phyloP scores from a whole-genome alignment of 176 grass and related monocot genomes.

The Hsuehochloa calcarea region DNA sequence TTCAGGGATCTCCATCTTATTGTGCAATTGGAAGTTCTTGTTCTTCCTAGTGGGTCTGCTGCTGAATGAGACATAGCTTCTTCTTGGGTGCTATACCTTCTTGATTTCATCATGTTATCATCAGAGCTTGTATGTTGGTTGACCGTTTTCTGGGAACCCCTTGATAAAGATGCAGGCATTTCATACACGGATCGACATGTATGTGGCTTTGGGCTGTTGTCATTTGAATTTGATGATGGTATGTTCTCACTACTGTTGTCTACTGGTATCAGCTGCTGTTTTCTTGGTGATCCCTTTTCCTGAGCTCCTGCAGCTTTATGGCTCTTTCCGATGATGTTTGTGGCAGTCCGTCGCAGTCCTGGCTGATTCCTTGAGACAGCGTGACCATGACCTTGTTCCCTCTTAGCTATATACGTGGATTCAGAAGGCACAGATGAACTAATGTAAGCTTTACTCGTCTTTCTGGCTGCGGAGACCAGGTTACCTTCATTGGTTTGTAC shows the following conservation, averaged over 20 bases:
- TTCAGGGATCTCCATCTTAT: constrained; percentile 25
- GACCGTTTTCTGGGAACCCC: constrained; percentile 7
- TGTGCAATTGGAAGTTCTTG: constrained; percentile 11
- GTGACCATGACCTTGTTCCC: background rate
- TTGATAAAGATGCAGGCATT: constrained; percentile 12
- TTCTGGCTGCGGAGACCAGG: background rate
- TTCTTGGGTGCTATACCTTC: constrained; percentile 25
- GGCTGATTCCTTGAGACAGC: constrained; percentile 30
- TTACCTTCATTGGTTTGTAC: constrained; percentile 16
- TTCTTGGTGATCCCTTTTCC: constrained; percentile 27
- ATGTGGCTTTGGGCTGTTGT: background rate
- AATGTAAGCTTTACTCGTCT: constrained; percentile 9
- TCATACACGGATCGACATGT: background rate
- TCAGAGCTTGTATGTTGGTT: constrained; percentile 20
- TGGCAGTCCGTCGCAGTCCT: background rate
- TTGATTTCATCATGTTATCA: constrained; percentile 10
- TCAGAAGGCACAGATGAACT: constrained; percentile 50
- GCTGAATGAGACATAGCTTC: constrained; percentile 9
- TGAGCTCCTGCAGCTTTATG: constrained; percentile 1
- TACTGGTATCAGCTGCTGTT: constrained; percentile 9
- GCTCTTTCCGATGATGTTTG: background rate
- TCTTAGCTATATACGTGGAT: constrained; percentile 18
- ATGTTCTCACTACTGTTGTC: constrained; percentile 4
- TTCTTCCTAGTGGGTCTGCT: constrained; percentile 8
- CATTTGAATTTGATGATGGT: constrained; percentile 21